These are phyloP conservation scores for Sophora flavescens DNA, from an alignment of 306 rosid species.

Conservation along the genomic window DNA sequence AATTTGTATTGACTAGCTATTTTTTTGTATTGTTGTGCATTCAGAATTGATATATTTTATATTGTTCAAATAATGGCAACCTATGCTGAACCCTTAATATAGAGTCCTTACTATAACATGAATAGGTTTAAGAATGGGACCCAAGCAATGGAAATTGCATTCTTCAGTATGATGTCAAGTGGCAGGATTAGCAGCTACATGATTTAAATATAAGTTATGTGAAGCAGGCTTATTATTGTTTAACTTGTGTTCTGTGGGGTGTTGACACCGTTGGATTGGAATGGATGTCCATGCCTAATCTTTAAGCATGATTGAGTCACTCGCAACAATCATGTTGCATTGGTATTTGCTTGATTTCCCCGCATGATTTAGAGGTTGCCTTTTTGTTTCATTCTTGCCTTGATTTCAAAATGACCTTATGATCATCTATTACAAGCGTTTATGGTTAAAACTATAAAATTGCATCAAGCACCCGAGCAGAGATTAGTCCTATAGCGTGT, in stretches of 20 bases:
- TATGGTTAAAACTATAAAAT: too few relatives aligned
- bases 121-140: slow-evolving; percentile 20
- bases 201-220: slow-evolving; percentile 36
- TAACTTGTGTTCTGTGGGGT: background rate
- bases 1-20: background rate
- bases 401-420: background rate
- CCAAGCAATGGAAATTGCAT: slow-evolving; percentile 4
- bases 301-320: slow-evolving; percentile 36
- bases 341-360: slow-evolving; percentile 19
- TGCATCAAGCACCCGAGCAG: too few relatives aligned
- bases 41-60: background rate
- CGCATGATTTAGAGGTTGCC: slow-evolving; percentile 12
- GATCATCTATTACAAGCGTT: slow-evolving; percentile 14
- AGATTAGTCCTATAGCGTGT: too few relatives aligned
- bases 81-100: slow-evolving; percentile 7
- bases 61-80: slow-evolving; percentile 17
- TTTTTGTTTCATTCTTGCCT: background rate
- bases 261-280: slow-evolving; percentile 8
- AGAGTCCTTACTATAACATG: background rate
- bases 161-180: slow-evolving; percentile 7
- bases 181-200: background rate
- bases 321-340: slow-evolving; percentile 6
- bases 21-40: background rate
- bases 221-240: slow-evolving; percentile 20
- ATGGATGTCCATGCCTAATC: slow-evolving; percentile 22